Evolutionary conservation across 345 rosid species (phyloP), one percentile per base, ranked within the genome.

Genomic region (Ailanthus altissimus): DNA sequence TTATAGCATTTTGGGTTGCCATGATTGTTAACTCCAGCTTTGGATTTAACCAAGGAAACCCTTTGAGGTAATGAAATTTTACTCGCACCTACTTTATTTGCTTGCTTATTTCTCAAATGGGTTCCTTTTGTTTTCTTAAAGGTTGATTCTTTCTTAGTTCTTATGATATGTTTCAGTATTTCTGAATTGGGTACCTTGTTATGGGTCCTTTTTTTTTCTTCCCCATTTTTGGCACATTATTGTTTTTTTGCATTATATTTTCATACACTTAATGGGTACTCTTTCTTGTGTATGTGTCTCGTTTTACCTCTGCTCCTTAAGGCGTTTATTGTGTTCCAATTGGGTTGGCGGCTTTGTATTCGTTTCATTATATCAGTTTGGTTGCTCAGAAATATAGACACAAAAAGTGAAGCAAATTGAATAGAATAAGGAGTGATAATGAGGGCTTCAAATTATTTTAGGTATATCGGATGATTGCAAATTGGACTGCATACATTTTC

Each of bases 1-100:
- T 93, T 77, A 86, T 92, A 43, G 91, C 97, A 28, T 96, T 93
- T 84, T 96, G 99, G 99, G 84, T 96, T 80, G 93, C 98, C 23
- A 92, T 96, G 99, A 88, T 93, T 86, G 99, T 93, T 26, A 93
- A 96, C 84, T 96, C 98, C 51, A 96, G 99, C 91, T 96, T 96
- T 81, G 99, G 98, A 54, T 96, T 96, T 81, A 90, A 93, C 89
- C 81, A 86, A 85, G 98, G 99, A 54, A 92, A 92, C 88, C 98
- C 98, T 2, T 78, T 84, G 72, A 90, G 98, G 98, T 89, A 78
- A 76, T 72, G 36, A 50, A 67, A n/a, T 72, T 65, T 54, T 0
- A 21, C 18, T 23, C 43, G 1, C 23, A 20, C 60, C 67, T 21
- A 23, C 50, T 59, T 74, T 59, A 40, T 57, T 12, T 36, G 28